Base-by-base conservation (phyloP, 1,284 basidiomycete genomes). In the Xerocomus nothofagi region DNA sequence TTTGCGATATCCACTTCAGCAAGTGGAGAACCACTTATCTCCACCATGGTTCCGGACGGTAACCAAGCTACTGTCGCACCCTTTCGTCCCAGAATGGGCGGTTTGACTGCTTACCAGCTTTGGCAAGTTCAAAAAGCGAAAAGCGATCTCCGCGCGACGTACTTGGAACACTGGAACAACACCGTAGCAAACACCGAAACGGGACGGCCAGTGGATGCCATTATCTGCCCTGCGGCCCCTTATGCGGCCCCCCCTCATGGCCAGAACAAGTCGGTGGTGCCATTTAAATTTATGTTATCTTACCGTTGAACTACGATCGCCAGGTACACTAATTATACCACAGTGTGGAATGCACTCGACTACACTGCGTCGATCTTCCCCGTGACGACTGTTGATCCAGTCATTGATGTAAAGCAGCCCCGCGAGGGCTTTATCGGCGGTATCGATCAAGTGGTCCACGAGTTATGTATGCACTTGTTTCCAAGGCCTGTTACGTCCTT, bases 291-390 rank as follows among this genome's bases (percentile, higher is more conserved):
- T 31, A n/a, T n/a, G 23, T 26, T 32, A 12, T 31, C 27, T 33
- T 21, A 10, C 39, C 17, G 5, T 47, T 11, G n/a, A 26, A 18
- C 48, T 51, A 29, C 54, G 42, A 39, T 14, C 4, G 31, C 29
- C 54, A 83, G 82, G 32, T 61, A 61, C 42, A 71, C 65, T 7
- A 56, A 66, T 36, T 89, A 87, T 59, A 88, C 88, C 0, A 73
- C 73, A 30, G 60, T 81, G 37, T 89, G 80, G 77, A 91, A 90
- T 60, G 63, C 75, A 5, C 74, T 88, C 24, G 88, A 91, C 61
- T 88, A 83, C 57, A 75, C 87, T 0, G 75, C 78, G 2, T 72
- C 80, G n/a, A 71, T 80, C 6, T 77, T 93, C 53, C 91, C 91
- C 0, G 84, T 84, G 1, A 78, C 82, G 0, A 74, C 64, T 42